Evolutionary conservation across 1,139 yeast genomes (phyloP).

Genomic region (Candida sanyaensis): DNA sequence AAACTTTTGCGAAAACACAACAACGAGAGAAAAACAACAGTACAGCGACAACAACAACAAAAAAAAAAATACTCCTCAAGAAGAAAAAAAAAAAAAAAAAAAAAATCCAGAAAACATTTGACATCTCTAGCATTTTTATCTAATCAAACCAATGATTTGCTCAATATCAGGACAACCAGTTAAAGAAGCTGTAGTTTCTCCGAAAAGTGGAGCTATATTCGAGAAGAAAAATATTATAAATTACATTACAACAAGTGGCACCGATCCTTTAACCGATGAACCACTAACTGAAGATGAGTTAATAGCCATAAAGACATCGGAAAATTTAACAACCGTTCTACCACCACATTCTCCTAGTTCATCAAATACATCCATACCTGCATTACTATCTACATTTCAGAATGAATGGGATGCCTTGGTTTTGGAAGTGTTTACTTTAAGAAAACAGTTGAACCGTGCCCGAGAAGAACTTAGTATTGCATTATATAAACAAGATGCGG

Average conservation of each 20-base stretch:
- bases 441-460: slow-evolving; percentile 69
- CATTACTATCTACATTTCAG: slow-evolving; percentile 72
- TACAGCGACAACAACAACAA: background rate
- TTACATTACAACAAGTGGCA: slow-evolving; percentile 64
- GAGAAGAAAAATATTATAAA: slow-evolving; percentile 63
- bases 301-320: slow-evolving; percentile 38
- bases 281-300: slow-evolving; percentile 62
- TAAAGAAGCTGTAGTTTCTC: slow-evolving; percentile 71
- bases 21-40: background rate
- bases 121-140: background rate
- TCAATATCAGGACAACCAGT: slow-evolving; percentile 68
- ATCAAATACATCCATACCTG: slow-evolving; percentile 70
- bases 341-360: slow-evolving; percentile 54
- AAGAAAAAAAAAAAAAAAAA: background rate
- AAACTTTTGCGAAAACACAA: too few species aligned
- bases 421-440: slow-evolving; percentile 72
- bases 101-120: background rate
- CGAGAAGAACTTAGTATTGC: slow-evolving; percentile 76
- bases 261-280: slow-evolving; percentile 76
- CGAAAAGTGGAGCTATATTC: slow-evolving; percentile 70
- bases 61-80: background rate
- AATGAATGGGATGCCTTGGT: slow-evolving; percentile 91
- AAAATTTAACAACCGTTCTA: slow-evolving; percentile 17
- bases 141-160: slow-evolving; percentile 13
- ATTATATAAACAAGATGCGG: slow-evolving; percentile 86